phyloP scores from a whole-genome alignment of 2,329 filamentous ascomycete species.

The Tolypocladium nubicola region DNA sequence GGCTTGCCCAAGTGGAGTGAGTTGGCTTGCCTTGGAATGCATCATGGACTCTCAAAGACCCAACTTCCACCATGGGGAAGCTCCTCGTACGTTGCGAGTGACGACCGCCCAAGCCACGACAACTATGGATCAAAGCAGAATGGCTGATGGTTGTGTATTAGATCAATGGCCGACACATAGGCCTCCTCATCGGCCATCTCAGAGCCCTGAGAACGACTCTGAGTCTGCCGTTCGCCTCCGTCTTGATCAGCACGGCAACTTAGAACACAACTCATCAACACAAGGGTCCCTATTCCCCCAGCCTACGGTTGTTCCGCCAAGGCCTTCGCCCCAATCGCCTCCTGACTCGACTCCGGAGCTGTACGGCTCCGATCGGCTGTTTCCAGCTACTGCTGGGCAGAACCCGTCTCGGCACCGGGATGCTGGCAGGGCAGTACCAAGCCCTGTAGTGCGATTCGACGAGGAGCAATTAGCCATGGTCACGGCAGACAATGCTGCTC shows the following conservation, averaged over 20 bases:
- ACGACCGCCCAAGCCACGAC: not conserved
- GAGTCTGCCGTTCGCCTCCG: not conserved
- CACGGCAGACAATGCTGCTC: conserved; percentile 19
- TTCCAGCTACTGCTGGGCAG: conserved; percentile 15
- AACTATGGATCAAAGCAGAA: not conserved
- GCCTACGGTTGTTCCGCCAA: conserved; percentile 16
- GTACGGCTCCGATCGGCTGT: conserved; percentile 32
- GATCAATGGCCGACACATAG: conserved; percentile 5
- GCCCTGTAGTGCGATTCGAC: conserved; percentile 23
- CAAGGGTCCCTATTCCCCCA: conserved; percentile 22
- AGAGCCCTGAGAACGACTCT: not conserved
- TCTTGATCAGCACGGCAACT: not conserved
- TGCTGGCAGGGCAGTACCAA: not conserved
- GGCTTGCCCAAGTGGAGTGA: conserved; percentile 20
- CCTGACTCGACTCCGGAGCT: conserved; percentile 28
- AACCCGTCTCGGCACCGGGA: conserved; percentile 7
- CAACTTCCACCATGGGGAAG: conserved; percentile 25
- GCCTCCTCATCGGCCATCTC: not conserved
- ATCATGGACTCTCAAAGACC: conserved; percentile 27
- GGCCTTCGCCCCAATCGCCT: conserved; percentile 23
- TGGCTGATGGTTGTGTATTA: conserved; percentile 4
- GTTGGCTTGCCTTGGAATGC: conserved; percentile 11
- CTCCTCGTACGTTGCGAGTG: conserved; percentile 21
- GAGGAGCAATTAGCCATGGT: conserved; percentile 29
- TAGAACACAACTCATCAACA: not conserved